Evolutionary conservation across 2,329 filamentous ascomycete species (phyloP), one percentile per base, ranked within the genome.

Genomic region (Clonostachys byssicola): DNA sequence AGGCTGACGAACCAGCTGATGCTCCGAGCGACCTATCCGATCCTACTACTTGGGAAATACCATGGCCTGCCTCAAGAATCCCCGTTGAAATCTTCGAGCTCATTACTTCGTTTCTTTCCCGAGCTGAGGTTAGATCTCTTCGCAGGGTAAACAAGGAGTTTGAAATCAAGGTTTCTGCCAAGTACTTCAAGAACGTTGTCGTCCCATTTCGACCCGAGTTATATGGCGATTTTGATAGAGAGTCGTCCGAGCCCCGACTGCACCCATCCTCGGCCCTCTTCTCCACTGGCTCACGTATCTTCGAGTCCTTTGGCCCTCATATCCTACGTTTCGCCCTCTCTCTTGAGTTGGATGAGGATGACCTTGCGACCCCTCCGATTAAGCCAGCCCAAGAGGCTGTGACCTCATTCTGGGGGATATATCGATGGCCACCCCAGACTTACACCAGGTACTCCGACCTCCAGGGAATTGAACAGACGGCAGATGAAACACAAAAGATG

Each of bases 321-420:
- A 85, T 89, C 47, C 67, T 70, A 30, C 76, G 75, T 46, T 87
- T 86, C 56, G 85, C 82, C 6, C 77, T 89, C 58, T 82, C 81
- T 20, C 81, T 88, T 51, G 85, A 88, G 56, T 72, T 88, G n/a
- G 75, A 79, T 47, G 79, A 86, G 57, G 61, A 64, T 38, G 66
- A 64, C 13, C 58, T 77, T 12, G 64, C 67, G 12, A 63, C 68
- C 20, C 80, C 83, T 8, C 80, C 78, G 2, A 55, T 71, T n/a
- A 85, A 86, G 55, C 67, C 69, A 6, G 65, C 72, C 7, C 78
- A 81, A 34, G 71, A 81, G 52, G 69, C 71, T 20, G 65, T 81
- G 33, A 67, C 72, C 5, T 71, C 78, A 36, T 85, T 83, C 54
- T 86, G 83, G 77, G 84, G 84, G 5, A 68, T 73, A 6, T 88